Base-by-base conservation (phyloP, 768 basidiomycete species). In the Termitomyces sp. region DNA sequence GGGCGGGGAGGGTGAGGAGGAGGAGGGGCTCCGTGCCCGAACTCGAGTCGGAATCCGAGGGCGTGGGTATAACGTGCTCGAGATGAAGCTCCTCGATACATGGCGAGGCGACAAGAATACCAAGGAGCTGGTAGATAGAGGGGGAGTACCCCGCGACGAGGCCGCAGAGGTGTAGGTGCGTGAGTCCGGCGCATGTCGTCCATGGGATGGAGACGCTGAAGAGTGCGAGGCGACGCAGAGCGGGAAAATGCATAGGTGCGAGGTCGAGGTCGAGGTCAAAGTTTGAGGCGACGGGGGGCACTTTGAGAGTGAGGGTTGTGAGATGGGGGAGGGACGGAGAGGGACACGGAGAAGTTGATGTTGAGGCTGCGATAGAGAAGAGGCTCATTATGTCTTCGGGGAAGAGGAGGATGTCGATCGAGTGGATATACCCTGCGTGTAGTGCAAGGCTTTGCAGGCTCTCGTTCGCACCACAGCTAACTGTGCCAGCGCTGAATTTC, bases 381-480 rank as follows among this genome's bases (percentile, higher is more conserved):
- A 77, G 65, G 3, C 59, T 58, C 31, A 43, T 41, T 63, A 79
- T 69, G 61, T 73, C 71, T 25, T 68, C 62, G 5, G 72, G 72
- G 53, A 68, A 72, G 38, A 79, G 71, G 59, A 65, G 66, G 32
- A 77, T 62, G 55, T 75, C 68, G 42, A 79, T 38, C 73, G 37
- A 68, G 66, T 14, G 65, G 58, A 79, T 60, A 10, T 71, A 67
- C 25, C 61, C 46, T 5, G 73, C 64, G 54, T 74, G 70, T 11
- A 60, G 6, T 38, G 2, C 38, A 16, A 65, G 59, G n/a, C n/a
- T n/a, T n/a, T n/a, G n/a, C 37, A 76, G 21, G 37, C 4, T 16
- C 14, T 3, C 8, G 19, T 25, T 25, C 29, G 41, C 21, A 38
- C 19, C n/a, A n/a, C n/a, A n/a, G n/a, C n/a, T n/a, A n/a, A n/a